Evolutionary conservation across 2,329 filamentous ascomycete genomes (phyloP).

Genomic region (Mollisia scopiformis): DNA sequence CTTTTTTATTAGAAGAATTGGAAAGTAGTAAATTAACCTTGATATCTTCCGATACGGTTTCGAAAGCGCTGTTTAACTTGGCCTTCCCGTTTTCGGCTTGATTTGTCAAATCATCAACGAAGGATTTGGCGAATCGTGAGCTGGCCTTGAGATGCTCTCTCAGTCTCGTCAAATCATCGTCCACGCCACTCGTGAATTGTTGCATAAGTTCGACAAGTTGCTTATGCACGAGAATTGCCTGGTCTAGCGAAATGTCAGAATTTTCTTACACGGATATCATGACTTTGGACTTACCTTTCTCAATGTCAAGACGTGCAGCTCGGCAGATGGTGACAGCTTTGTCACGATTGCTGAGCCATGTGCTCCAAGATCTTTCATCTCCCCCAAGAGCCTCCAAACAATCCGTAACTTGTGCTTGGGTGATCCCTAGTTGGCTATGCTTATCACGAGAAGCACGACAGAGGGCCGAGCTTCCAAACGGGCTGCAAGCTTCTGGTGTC

Average conservation of each 20-base stretch:
- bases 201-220: constrained; percentile 33
- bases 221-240: constrained; percentile 34
- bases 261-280: neutral
- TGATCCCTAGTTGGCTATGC: constrained; percentile 34
- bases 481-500: constrained; percentile 53
- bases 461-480: constrained; percentile 41
- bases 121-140: constrained; percentile 22
- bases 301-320: constrained; percentile 58
- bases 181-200: constrained; percentile 29
- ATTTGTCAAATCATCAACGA: constrained; percentile 26
- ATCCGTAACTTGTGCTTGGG: constrained; percentile 41
- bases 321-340: constrained; percentile 66
- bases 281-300: constrained; percentile 48
- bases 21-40: constrained; percentile 21
- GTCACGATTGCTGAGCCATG: constrained; percentile 64
- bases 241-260: constrained; percentile 31
- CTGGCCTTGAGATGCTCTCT: constrained; percentile 27
- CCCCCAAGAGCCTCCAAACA: constrained; percentile 58
- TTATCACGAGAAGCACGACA: constrained; percentile 40
- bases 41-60: constrained; percentile 25
- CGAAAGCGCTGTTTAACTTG: constrained; percentile 29
- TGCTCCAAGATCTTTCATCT: constrained; percentile 63
- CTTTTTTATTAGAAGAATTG: neutral
- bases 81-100: constrained; percentile 26
- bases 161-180: constrained; percentile 27